Base-by-base conservation (phyloP, 2,329 filamentous ascomycete genomes). In the Botrytis pseudocinerea region DNA sequence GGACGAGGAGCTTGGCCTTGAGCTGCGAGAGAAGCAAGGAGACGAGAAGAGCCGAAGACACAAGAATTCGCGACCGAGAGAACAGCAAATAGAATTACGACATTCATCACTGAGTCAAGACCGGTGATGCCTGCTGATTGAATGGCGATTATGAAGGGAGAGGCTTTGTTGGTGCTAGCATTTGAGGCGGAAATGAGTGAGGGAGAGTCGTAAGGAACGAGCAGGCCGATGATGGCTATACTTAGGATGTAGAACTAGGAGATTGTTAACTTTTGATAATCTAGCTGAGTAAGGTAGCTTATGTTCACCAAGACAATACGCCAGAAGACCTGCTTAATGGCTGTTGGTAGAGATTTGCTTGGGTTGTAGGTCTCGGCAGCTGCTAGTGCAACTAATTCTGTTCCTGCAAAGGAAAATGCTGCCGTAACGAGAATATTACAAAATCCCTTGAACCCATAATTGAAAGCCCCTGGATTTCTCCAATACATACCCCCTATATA, bases 291-390 rank as follows among this genome's bases (percentile, higher is more conserved):
- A 2, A 51, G 93, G 83, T 69, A 91, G 88, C 10, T 93, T 32
- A 85, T 76, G 83, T 80, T 82, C 85, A 93, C 73, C 73, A 97
- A 86, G 9, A 91, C 90, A 79, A 97, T 97, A 79, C 95, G 91
- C 95, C 95, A 98, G 82, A 97, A 97, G n/a, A 97, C 94, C 82
- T 97, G 94, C 83, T 97, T 97, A 79, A 97, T 91, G 22, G 95
- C 94, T 0, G 90, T 94, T 0, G 95, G 95, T 0, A 98, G 86
- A 1, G 92, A 92, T 81, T 95, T 93, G 74, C 91, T 88, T 2
- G 93, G 92, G 79, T 94, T 93, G n/a, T 88, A 89, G 1, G 92
- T 93, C 80, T 95, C 92, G 42, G 92, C 93, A 1, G 92, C 92
- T 7, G 92, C 92, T 22, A 95, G 87, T 72, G 92, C 92, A 63